Conservation (phyloP, 768 basidiomycete species). For the Termitomyces eurrhizus region DNA sequence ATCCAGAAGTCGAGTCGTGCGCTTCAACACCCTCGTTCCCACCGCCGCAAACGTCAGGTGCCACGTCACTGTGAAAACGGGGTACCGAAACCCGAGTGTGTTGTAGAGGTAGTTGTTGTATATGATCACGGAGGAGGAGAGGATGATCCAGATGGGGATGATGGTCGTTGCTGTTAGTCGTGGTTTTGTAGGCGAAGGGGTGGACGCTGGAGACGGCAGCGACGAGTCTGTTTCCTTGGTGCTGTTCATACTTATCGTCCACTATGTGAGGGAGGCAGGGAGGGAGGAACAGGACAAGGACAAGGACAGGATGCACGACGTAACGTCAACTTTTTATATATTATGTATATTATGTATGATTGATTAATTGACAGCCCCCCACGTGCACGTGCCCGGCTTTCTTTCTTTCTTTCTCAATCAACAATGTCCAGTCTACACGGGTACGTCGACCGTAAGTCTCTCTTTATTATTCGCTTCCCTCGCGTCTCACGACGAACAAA, state of each 20-base stretch:
- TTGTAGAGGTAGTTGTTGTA: slow-evolving; percentile 95
- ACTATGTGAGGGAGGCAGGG: too few species aligned
- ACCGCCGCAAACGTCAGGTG: slow-evolving; percentile 76
- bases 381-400: not conserved
- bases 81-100: slow-evolving; percentile 78
- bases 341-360: too few species aligned
- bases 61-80: slow-evolving; percentile 91
- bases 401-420: not conserved
- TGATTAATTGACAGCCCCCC: not conserved
- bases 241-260: not conserved
- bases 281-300: too few species aligned
- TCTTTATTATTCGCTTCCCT: not conserved
- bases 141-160: slow-evolving; percentile 90
- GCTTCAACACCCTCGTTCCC: slow-evolving; percentile 81
- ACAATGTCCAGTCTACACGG: slow-evolving; percentile 86
- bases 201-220: slow-evolving; percentile 28
- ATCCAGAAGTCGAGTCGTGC: slow-evolving; percentile 79
- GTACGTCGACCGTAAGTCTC: slow-evolving; percentile 77
- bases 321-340: too few species aligned
- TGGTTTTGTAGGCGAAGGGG: slow-evolving; percentile 20
- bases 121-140: slow-evolving; percentile 87
- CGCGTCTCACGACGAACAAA: not conserved
- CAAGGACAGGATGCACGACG: not conserved
- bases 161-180: slow-evolving; percentile 63
- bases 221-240: not conserved